Evolutionary conservation across 1,284 basidiomycete genomes (phyloP), one percentile per base, ranked within the genome.

Genomic region (Microbotryum scabiosae): DNA sequence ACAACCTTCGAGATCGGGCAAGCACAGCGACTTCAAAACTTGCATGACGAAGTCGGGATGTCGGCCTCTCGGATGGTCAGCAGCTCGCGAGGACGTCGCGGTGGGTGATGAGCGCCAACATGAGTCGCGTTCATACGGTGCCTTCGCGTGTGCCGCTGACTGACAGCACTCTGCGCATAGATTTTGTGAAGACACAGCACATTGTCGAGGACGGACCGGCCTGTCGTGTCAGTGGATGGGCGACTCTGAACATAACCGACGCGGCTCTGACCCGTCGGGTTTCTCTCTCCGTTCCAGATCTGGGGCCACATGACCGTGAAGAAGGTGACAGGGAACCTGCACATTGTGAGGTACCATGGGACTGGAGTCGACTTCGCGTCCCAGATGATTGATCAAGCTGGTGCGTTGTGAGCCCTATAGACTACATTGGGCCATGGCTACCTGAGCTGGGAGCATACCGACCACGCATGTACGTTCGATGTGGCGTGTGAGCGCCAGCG

Each of bases 401-500:
- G 14, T 41, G 36, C 16, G 36, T 41, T 41, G 36, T 41, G 36
- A 41, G 41, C 23, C 26, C 28, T 14, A 23, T 61, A 73, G 71
- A 97, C 94, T 5, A 92, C 90, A 0, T 80, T 93, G 1, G 94
- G 94, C 0, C 93, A 97, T 74, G 94, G 93, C 18, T 98, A 97
- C 73, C 80, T 85, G 56, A 90, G 87, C 71, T 80, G 81, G 65
- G 82, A 90, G 64, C 92, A 97, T 73, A 89, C 92, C 3, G 87
- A 90, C 66, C 92, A 97, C 71, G 80, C 75, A 8, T 74, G 89
- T 92, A 70, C 69, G 83, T 78, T 16, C 25, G 26, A 32, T 32
- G 16, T 44, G 16, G 32, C 26, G 23, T 60, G 47, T 28, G 46
- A 47, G 23, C 23, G 32, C 25, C 21, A 20, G 46, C 9, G 45